Conservation (phyloP, 257 asterid species). For the Eustoma russellianum region DNA sequence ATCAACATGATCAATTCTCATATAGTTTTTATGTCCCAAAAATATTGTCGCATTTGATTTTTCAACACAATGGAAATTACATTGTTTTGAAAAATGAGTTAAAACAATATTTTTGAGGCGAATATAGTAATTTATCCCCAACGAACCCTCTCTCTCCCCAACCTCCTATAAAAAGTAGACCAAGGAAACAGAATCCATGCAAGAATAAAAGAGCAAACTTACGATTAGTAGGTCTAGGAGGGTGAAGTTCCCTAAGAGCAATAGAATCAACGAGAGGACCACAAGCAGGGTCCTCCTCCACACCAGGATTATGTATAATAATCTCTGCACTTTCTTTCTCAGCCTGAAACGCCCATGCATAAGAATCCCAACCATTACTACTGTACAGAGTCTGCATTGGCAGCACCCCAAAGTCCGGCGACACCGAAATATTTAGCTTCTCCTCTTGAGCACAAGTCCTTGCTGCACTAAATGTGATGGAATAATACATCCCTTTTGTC, state of each 20-base stretch:
- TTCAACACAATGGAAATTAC: too few relatives aligned
- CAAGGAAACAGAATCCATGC: neutral
- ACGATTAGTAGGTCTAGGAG: conserved; percentile 77
- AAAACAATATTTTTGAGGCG: too few relatives aligned
- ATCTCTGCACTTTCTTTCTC: conserved; percentile 28
- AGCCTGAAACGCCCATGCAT: conserved; percentile 82
- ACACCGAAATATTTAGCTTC: conserved; percentile 56
- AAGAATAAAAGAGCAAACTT: conserved; percentile 14
- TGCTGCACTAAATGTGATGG: conserved; percentile 86
- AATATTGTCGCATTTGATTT: too few relatives aligned
- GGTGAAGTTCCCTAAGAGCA: conserved; percentile 65
- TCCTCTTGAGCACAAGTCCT: conserved; percentile 94
- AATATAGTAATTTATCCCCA: too few relatives aligned
- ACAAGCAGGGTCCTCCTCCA: conserved; percentile 91
- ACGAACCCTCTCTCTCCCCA: too few relatives aligned
- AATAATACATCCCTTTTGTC: conserved; percentile 65
- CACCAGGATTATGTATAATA: conserved; percentile 80
- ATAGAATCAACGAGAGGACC: conserved; percentile 86
- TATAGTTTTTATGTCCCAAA: too few relatives aligned
- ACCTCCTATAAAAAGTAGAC: too few relatives aligned
- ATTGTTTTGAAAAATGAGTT: too few relatives aligned
- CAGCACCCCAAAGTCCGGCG: conserved; percentile 70
- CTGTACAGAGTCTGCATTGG: conserved; percentile 85
- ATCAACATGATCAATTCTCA: too few relatives aligned
- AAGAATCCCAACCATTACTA: conserved; percentile 92